A percentile compares a stretch with the other conserved stretches of the same genome.
Conservation (phyloP, 177 flowering plant genomes). For the Vitis hybrid region DNA sequence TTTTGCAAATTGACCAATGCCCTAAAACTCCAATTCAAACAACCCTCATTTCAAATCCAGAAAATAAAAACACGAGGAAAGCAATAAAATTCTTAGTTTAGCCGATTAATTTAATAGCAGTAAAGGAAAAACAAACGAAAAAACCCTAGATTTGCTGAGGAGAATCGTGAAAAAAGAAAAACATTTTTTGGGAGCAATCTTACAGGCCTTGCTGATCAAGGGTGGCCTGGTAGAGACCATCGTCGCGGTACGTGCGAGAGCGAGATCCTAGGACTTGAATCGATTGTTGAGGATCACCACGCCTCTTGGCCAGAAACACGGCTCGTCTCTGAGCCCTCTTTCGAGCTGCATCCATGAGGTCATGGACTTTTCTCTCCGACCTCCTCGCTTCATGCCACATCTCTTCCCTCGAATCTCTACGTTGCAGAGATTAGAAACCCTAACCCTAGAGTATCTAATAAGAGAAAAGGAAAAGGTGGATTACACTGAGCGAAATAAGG, state of each 20-base stretch:
- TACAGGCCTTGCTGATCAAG: conserved; percentile 97
- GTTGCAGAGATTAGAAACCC: too few species aligned
- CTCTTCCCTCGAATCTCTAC: conserved; percentile 4
- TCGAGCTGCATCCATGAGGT: conserved; percentile 97
- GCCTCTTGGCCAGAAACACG: conserved; percentile 78
- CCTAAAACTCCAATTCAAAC: too few species aligned
- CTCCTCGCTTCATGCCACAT: conserved; percentile 98
- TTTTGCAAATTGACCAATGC: too few species aligned
- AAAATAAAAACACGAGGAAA: too few species aligned
- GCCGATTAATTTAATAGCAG: too few species aligned
- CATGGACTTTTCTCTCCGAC: conserved; percentile 97
- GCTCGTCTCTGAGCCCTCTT: conserved; percentile 96
- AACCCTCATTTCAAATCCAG: too few species aligned
- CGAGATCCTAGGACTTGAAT: conserved; percentile 73
- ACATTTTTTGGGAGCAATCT: conserved; percentile 10
- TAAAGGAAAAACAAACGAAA: too few species aligned
- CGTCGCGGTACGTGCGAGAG: conserved; percentile 82
- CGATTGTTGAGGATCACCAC: conserved; percentile 95
- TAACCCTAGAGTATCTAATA: too few species aligned
- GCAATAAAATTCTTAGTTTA: too few species aligned
- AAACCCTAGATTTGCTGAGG: neutral
- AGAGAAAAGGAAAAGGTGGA: too few species aligned
- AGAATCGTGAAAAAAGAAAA: neutral
- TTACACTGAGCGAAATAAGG: too few species aligned
- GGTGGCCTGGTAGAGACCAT: conserved; percentile 84